Base-by-base conservation (phyloP, 176 grass and related monocot species). In the Poa annua region DNA sequence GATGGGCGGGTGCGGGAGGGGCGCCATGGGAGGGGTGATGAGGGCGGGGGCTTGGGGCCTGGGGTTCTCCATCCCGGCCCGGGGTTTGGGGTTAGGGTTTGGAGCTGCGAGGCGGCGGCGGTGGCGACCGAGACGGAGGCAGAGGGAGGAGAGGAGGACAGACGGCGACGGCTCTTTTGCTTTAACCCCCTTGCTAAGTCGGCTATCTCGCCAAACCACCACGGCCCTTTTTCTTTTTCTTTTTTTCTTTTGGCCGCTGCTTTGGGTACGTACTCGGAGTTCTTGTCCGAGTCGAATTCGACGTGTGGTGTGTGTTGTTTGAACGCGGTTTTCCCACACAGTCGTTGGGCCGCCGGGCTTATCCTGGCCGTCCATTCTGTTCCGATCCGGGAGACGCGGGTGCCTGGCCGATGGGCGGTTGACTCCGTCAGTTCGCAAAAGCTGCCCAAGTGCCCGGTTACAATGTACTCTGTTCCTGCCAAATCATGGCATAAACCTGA, bases 11-110 rank as follows among this genome's bases (percentile, higher is more conserved):
- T 84, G 88, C 8, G 75, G 60, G 60, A 63, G 84, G 49, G 82
- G 91, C 35, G 80, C 86, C 72, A 65, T 73, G 47, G 62, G 74
- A 29, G 83, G 84, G 1, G 74, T 85, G 47, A n/a, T 20, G 4
- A 29, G 29, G 29, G 64, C 48, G 2, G 75, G 55, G 29, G 33
- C 12, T 34, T 52, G 86, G n/a, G 78, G 79, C 84, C 80, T 83
- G 68, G 83, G 90, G 79, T 85, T 88, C 83, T 80, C 84, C 90
- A 88, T 88, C n/a, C n/a, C n/a, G 1, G 41, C n/a, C n/a, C 19
- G 26, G 88, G 77, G 63, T 71, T 42, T 56, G 41, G 78, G 66
- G 50, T 47, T 89, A 92, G 85, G 87, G 89, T 86, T 89, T 88
- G 33, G n/a, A 72, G 69, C 42, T 49, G 42, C 42, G 42, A 73